These are phyloP conservation scores for Kwoniella newhampshirensis DNA, from an alignment of 768 basidiomycete species.

Conservation along the genomic window DNA sequence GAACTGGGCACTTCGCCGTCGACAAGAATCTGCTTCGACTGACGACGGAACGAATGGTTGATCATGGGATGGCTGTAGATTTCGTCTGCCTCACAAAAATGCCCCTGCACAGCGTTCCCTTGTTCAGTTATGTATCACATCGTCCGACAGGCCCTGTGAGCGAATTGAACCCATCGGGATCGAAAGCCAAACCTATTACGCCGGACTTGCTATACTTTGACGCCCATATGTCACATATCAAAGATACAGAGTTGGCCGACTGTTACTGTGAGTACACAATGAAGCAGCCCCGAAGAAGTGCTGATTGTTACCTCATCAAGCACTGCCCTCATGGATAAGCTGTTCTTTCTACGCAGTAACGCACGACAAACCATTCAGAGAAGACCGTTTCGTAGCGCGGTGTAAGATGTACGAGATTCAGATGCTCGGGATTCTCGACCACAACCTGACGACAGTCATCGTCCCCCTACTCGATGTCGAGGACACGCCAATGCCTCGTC, in stretches of 20 bases:
- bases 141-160: conserved; percentile 54
- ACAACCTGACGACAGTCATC: conserved; percentile 86
- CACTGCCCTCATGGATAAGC: conserved; percentile 54
- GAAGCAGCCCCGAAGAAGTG: background rate
- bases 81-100: conserved; percentile 85
- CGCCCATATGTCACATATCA: conserved; percentile 24
- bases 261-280: conserved; percentile 44
- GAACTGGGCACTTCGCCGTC: conserved; percentile 89
- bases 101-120: conserved; percentile 87
- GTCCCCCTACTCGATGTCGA: conserved; percentile 60
- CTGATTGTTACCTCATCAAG: conserved; percentile 51
- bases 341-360: conserved; percentile 55
- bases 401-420: conserved; percentile 98
- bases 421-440: conserved; percentile 86
- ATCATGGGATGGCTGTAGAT: conserved; percentile 87
- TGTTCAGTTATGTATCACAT: conserved; percentile 78
- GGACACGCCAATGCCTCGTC: conserved; percentile 23
- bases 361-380: conserved; percentile 56
- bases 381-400: conserved; percentile 77
- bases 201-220: conserved; percentile 52
- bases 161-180: conserved; percentile 16
- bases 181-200: conserved; percentile 55
- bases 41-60: conserved; percentile 89
- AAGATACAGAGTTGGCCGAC: conserved; percentile 39
- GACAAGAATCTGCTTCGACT: conserved; percentile 83